Evolutionary conservation across 2,329 filamentous ascomycete species (phyloP).

Genomic region (Diaporthe sp.): DNA sequence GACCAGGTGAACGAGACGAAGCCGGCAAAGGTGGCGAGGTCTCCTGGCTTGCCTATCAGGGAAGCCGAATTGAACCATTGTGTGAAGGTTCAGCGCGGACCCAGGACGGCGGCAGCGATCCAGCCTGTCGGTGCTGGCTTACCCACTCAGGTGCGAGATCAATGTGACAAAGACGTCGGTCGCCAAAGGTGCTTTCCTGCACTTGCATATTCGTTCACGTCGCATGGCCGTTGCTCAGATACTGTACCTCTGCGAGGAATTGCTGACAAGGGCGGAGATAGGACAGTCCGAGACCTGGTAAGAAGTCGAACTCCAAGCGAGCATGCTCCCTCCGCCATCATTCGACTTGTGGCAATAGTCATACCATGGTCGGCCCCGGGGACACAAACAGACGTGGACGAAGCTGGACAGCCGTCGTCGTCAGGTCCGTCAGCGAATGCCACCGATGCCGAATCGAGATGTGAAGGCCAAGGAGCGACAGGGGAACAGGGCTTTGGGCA

Average conservation of each 20-base stretch:
- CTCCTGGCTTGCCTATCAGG: slow-evolving; percentile 3
- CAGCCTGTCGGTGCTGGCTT: slow-evolving; percentile 32
- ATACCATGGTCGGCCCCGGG: not conserved
- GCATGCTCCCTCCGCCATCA: not conserved
- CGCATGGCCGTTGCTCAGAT: not conserved
- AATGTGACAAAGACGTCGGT: slow-evolving; percentile 14
- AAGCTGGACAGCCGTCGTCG: not conserved
- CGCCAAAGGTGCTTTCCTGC: not conserved
- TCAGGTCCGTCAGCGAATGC: not conserved
- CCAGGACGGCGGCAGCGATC: slow-evolving; percentile 55
- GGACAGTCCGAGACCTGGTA: not conserved
- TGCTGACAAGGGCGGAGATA: not conserved
- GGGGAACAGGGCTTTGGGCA: slow-evolving; percentile 1
- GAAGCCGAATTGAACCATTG: not conserved
- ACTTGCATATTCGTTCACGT: slow-evolving; percentile 1
- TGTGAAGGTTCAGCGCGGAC: slow-evolving; percentile 4
- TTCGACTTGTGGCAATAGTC: not conserved
- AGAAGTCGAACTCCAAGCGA: not conserved
- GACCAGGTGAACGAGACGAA: not conserved
- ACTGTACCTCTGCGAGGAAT: not conserved
- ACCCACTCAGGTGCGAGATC: slow-evolving; percentile 21
- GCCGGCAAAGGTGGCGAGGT: not conserved
- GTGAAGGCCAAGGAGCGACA: not conserved
- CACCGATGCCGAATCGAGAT: slow-evolving; percentile 15
- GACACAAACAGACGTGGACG: not conserved